phyloP scores from a whole-genome alignment of 306 rosid genomes.

The Acacia melanoxylon region DNA sequence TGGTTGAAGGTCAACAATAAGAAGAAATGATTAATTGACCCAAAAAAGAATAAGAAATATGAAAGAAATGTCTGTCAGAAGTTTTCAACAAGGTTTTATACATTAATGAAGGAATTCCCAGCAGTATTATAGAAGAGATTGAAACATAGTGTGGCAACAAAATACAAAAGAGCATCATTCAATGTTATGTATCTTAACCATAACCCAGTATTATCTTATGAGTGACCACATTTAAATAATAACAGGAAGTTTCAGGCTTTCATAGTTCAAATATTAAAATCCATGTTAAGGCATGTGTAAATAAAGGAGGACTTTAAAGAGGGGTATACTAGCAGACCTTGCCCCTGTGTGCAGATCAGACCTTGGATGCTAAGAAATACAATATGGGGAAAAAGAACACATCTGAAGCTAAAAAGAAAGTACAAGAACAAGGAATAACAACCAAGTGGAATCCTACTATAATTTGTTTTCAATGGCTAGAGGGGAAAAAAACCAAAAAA shows the following conservation, averaged over 20 bases:
- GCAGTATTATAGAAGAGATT: neutral
- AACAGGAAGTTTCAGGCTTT: neutral
- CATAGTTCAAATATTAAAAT: neutral
- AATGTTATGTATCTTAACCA: neutral
- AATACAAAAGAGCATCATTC: neutral
- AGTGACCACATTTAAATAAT: neutral
- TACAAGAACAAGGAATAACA: conserved; percentile 8
- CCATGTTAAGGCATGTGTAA: conserved; percentile 22
- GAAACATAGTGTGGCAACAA: neutral
- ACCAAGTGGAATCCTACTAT: neutral
- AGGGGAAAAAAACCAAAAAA: neutral
- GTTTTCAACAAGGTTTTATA: neutral
- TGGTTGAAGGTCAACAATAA: neutral
- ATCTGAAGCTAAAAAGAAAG: conserved; percentile 17
- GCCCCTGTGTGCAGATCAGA: neutral
- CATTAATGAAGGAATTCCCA: neutral
- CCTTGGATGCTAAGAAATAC: conserved; percentile 11
- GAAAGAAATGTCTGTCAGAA: neutral
- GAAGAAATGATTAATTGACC: neutral
- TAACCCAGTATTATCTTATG: neutral
- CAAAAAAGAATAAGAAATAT: neutral
- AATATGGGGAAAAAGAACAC: conserved; percentile 17
- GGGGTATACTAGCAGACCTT: conserved; percentile 11
- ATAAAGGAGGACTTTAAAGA: conserved; percentile 12
- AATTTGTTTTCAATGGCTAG: neutral